These are phyloP conservation scores for Nannizzia gypsea DNA, from an alignment of 2,329 filamentous ascomycete genomes.

Conservation along the genomic window DNA sequence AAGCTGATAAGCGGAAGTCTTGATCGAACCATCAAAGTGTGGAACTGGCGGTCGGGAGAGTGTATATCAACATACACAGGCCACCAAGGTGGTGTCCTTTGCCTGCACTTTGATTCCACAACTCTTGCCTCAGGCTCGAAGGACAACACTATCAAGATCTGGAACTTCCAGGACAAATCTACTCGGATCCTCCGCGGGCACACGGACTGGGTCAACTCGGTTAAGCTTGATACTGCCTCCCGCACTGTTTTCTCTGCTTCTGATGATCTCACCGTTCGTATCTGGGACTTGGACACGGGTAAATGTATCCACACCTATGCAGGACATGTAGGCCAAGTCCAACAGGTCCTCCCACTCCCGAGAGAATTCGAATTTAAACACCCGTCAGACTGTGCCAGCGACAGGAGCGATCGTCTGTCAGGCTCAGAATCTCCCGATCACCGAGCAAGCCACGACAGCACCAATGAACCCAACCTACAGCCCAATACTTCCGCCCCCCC, in stretches of 20 bases:
- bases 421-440: constrained; percentile 8
- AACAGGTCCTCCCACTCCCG: constrained; percentile 76
- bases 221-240: constrained; percentile 69
- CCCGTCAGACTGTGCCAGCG: constrained; percentile 35
- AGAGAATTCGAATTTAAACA: constrained; percentile 76
- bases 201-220: constrained; percentile 92
- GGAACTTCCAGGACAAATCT: constrained; percentile 77
- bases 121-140: constrained; percentile 80
- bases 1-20: constrained; percentile 85
- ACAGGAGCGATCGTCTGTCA: constrained; percentile 17
- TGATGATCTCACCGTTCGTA: constrained; percentile 78
- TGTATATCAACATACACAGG: constrained; percentile 70
- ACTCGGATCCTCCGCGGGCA: constrained; percentile 73
- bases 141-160: constrained; percentile 81
- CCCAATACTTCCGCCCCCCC: constrained; percentile 12
- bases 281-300: constrained; percentile 86
- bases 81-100: constrained; percentile 72
- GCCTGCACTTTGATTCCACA: constrained; percentile 74
- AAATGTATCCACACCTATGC: constrained; percentile 65
- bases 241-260: constrained; percentile 85
- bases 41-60: constrained; percentile 91
- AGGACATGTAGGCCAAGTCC: constrained; percentile 89
- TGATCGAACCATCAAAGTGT: constrained; percentile 78
- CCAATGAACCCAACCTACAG: constrained; percentile 14
- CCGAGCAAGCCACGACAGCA: constrained; percentile 12